Conservation (phyloP, 257 asterid genomes). For the Solanum virginianum region DNA sequence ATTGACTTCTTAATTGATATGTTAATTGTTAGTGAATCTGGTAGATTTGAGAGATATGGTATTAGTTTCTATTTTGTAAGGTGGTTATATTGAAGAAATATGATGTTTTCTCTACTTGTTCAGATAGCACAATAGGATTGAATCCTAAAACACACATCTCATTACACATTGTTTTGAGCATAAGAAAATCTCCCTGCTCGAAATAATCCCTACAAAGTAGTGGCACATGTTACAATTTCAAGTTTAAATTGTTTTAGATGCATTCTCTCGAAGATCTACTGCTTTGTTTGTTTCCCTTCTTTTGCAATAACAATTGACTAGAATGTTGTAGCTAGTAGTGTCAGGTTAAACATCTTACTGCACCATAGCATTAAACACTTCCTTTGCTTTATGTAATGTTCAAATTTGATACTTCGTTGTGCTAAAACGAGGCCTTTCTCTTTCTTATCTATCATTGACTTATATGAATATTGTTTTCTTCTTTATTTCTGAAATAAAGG, state of each 20-base stretch:
- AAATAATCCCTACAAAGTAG: conserved; percentile 1
- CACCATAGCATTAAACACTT: neutral
- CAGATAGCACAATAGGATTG: too few species aligned
- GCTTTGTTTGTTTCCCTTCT: neutral
- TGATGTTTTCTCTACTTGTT: neutral
- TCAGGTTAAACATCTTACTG: neutral
- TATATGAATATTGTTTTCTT: too few species aligned
- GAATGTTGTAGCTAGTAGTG: too few species aligned
- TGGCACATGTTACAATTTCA: neutral
- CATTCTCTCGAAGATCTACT: neutral
- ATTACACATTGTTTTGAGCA: neutral
- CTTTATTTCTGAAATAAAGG: too few species aligned
- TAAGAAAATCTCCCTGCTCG: neutral
- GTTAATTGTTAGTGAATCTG: neutral
- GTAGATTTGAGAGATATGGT: neutral
- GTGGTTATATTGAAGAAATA: too few species aligned
- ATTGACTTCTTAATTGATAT: neutral
- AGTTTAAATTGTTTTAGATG: neutral
- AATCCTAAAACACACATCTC: neutral
- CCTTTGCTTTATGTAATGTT: neutral
- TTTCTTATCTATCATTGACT: too few species aligned
- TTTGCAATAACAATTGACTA: conserved; percentile 1
- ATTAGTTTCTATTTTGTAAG: neutral
- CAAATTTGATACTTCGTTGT: too few species aligned
- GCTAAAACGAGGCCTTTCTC: too few species aligned